Conservation (phyloP, 2,329 filamentous ascomycete species). For the Arthrocladium fulminans region DNA sequence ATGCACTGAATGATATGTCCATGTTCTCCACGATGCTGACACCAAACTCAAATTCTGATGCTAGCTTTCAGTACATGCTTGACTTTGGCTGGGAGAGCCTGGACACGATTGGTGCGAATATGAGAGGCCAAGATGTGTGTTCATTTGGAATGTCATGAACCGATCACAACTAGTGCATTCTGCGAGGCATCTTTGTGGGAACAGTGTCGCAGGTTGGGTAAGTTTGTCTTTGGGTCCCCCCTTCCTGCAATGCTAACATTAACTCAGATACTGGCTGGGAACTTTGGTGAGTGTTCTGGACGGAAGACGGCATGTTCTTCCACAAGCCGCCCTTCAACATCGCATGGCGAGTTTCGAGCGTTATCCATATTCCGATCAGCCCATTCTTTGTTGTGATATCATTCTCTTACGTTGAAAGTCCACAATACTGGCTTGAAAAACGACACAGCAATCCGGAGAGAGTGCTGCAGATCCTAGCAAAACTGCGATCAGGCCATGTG, state of each 20-base stretch:
- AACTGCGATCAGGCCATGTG: slow-evolving; percentile 26
- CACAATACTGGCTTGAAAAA: slow-evolving; percentile 30
- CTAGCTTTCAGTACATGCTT: slow-evolving; percentile 17
- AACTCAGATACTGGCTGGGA: background rate
- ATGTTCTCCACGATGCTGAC: slow-evolving; percentile 7
- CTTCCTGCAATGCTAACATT: background rate
- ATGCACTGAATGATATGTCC: slow-evolving; percentile 4
- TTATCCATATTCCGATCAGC: slow-evolving; percentile 36
- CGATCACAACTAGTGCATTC: no score
- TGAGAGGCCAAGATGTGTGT: background rate
- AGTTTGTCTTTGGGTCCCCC: background rate
- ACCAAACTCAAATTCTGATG: slow-evolving; percentile 12
- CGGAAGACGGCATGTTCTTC: background rate
- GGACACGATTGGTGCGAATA: slow-evolving; percentile 16
- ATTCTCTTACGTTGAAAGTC: slow-evolving; percentile 34
- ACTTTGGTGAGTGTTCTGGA: background rate
- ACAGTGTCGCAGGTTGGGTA: background rate
- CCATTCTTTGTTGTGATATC: slow-evolving; percentile 29
- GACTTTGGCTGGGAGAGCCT: slow-evolving; percentile 20
- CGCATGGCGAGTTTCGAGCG: slow-evolving; percentile 36
- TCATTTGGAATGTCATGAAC: background rate
- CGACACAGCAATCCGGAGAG: slow-evolving; percentile 28
- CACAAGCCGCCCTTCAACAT: slow-evolving; percentile 31
- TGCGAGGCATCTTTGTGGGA: background rate
- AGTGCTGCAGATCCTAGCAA: slow-evolving; percentile 26